Conservation (phyloP, 73 alveolate species). For the Paramecium pentaurelia region DNA sequence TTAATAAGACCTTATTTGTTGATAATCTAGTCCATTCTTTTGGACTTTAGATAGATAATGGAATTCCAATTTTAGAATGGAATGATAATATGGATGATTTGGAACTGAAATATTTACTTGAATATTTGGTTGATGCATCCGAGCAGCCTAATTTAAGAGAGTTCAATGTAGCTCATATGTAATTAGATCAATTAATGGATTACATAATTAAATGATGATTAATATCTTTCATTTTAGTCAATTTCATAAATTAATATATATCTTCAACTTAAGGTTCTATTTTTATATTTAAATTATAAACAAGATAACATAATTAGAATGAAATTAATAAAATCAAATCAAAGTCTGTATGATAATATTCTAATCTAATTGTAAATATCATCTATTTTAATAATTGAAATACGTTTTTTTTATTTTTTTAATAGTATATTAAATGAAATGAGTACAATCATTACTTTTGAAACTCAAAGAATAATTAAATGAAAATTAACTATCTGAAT, state of each 20-base stretch:
- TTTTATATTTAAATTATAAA: too few species aligned
- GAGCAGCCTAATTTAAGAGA: constrained; percentile 51
- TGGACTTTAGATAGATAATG: constrained; percentile 84
- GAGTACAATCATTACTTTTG: background rate
- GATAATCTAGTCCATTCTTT: constrained; percentile 92
- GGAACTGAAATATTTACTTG: constrained; percentile 74
- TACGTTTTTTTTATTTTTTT: too few species aligned
- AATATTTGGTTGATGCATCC: constrained; percentile 62
- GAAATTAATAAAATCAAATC: too few species aligned
- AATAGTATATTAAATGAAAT: too few species aligned
- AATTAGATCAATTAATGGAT: constrained; percentile 39
- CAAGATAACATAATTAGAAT: too few species aligned
- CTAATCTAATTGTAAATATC: too few species aligned
- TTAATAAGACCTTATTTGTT: constrained; percentile 78
- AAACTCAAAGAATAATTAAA: too few species aligned
- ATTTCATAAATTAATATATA: background rate
- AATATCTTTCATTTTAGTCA: background rate
- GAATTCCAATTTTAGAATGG: constrained; percentile 83
- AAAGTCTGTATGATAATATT: too few species aligned
- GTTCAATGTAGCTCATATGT: constrained; percentile 10
- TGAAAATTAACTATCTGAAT: too few species aligned
- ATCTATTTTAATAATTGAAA: too few species aligned
- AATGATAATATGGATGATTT: constrained; percentile 70
- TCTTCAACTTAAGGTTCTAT: background rate
- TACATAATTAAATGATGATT: background rate